These are phyloP conservation scores for Citrus glauca DNA, from an alignment of 345 rosid genomes.

Conservation along the genomic window DNA sequence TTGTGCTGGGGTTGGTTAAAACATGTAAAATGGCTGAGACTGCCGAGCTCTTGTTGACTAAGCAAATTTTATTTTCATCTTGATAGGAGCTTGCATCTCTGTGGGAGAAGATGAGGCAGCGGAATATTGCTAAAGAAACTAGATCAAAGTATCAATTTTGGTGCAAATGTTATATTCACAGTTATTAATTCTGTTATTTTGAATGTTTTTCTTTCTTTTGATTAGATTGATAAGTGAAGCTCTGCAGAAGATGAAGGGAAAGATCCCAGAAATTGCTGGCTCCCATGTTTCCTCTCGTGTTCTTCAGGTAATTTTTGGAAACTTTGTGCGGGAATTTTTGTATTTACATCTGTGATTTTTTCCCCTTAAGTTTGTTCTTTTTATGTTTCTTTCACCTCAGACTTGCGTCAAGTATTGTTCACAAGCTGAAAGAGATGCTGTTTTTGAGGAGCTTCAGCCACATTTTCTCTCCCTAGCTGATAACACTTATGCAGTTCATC, in stretches of 20 bases:
- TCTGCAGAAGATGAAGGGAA: slow-evolving; percentile 77
- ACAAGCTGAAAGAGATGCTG: slow-evolving; percentile 64
- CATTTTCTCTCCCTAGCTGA: slow-evolving; percentile 64
- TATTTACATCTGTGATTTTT: neutral
- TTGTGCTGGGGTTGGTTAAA: neutral
- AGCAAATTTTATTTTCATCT: neutral
- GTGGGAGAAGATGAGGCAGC: slow-evolving; percentile 96
- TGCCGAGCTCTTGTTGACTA: neutral
- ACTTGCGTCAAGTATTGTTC: slow-evolving; percentile 80
- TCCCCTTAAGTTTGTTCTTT: neutral
- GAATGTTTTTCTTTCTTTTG: neutral
- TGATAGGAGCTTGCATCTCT: slow-evolving; percentile 79
- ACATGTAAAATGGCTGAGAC: neutral
- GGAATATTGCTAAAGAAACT: slow-evolving; percentile 74
- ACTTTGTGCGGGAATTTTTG: neutral
- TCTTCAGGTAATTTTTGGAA: slow-evolving; percentile 58
- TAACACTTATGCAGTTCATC: slow-evolving; percentile 69
- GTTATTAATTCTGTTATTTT: neutral
- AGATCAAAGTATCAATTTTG: slow-evolving; percentile 61
- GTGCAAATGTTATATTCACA: neutral
- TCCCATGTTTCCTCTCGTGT: slow-evolving; percentile 91
- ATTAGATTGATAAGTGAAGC: slow-evolving; percentile 72
- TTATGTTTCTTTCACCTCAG: slow-evolving; percentile 32
- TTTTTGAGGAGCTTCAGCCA: slow-evolving; percentile 73
- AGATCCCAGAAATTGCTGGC: slow-evolving; percentile 81